Percentiles rank a stretch among this genome's conserved stretches.
Evolutionary conservation across 805 yeast genomes (phyloP).

Genomic region (Candida stauntonica): DNA sequence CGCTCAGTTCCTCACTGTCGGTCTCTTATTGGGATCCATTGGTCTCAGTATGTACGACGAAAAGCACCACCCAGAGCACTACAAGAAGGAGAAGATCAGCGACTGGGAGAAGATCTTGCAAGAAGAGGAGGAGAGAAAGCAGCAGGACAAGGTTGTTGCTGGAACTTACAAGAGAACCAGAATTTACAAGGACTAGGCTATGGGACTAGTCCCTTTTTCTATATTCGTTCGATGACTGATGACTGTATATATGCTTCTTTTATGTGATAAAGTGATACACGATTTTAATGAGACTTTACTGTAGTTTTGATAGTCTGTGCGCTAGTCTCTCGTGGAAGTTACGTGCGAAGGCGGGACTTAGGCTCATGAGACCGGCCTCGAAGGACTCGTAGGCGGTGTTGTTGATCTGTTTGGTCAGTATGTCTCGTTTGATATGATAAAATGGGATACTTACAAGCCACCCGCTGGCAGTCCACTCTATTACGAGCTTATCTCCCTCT

Average conservation of each 20-base stretch:
- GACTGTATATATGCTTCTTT: too few relatives aligned
- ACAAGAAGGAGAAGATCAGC: conserved; percentile 31
- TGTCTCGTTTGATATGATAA: not conserved
- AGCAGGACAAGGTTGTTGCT: conserved; percentile 14
- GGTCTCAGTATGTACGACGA: conserved; percentile 63
- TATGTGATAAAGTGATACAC: too few relatives aligned
- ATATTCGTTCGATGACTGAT: too few relatives aligned
- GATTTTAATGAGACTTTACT: too few relatives aligned
- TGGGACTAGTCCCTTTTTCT: not conserved
- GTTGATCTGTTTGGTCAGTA: not conserved
- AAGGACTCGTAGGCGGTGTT: not conserved
- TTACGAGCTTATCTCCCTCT: not conserved
- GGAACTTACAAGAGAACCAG: conserved; percentile 33
- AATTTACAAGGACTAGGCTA: conserved; percentile 28
- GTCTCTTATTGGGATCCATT: conserved; percentile 63
- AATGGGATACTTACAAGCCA: conserved; percentile 4
- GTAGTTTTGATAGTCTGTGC: not conserved
- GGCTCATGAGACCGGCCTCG: not conserved
- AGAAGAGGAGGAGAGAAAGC: conserved; percentile 37
- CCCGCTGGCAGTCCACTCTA: conserved; percentile 4
- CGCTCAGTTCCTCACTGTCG: conserved; percentile 79
- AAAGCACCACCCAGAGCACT: conserved; percentile 42
- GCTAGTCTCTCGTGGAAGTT: not conserved
- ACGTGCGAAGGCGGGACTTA: not conserved
- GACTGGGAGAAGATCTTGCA: conserved; percentile 46